Evolutionary conservation across 2,329 filamentous ascomycete species (phyloP).

Genomic region (Fonsecaea monophora): DNA sequence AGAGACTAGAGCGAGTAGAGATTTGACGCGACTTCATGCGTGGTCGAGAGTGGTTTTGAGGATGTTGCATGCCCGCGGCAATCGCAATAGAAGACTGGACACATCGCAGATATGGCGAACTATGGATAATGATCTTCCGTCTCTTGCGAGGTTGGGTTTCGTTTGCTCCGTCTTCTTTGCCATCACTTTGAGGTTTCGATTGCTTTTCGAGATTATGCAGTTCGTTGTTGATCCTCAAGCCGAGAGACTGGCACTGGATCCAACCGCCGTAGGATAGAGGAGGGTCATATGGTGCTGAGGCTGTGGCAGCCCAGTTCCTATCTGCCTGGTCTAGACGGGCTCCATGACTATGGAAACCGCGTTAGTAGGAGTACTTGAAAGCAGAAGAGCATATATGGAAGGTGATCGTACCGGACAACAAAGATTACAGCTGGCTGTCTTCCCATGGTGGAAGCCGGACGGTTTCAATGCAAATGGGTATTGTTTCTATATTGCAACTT

Average conservation of each 20-base stretch:
- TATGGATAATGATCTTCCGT: constrained; percentile 82
- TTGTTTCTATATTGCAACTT: constrained; percentile 2
- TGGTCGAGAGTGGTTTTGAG: constrained; percentile 40
- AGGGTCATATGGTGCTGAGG: constrained; percentile 92
- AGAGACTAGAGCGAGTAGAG: constrained; percentile 28
- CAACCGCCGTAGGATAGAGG: constrained; percentile 94
- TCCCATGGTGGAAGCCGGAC: constrained; percentile 41
- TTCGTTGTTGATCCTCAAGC: constrained; percentile 80
- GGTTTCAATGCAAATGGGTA: background rate
- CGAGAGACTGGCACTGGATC: constrained; percentile 82
- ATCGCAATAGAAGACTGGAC: constrained; percentile 91
- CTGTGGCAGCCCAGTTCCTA: constrained; percentile 92
- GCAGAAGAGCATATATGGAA: background rate
- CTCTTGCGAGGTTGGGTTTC: constrained; percentile 43
- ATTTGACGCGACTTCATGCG: constrained; percentile 38
- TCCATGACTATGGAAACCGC: constrained; percentile 72
- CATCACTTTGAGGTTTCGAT: background rate
- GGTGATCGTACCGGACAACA: constrained; percentile 48
- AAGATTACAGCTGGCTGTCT: constrained; percentile 52
- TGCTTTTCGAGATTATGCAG: constrained; percentile 58
- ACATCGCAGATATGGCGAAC: constrained; percentile 91
- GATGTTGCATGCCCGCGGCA: constrained; percentile 75
- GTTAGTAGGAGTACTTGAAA: constrained; percentile 1
- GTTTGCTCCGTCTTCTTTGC: constrained; percentile 33
- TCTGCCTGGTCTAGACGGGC: constrained; percentile 93